Conservation (phyloP, 352 stramenopile species). For the Lagenidium giganteum region DNA sequence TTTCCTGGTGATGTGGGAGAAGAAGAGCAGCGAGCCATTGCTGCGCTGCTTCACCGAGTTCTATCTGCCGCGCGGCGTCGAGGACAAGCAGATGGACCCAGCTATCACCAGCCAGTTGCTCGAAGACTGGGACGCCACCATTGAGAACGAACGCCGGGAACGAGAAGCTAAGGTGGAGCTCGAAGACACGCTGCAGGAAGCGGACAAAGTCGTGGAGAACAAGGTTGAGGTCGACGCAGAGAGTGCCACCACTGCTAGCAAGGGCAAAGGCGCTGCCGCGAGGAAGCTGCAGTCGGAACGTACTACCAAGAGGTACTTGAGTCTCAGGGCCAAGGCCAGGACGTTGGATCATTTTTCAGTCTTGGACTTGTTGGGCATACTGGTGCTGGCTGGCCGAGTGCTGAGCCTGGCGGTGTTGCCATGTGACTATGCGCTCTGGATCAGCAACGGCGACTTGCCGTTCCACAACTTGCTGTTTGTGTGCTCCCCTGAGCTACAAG, state of each 20-base stretch:
- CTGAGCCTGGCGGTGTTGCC: conserved; percentile 60
- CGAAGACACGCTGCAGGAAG: conserved; percentile 10
- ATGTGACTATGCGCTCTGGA: conserved; percentile 59
- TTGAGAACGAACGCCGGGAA: too few relatives aligned
- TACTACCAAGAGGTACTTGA: too few relatives aligned
- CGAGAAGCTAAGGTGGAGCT: conserved; percentile 23
- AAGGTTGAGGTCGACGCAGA: not conserved
- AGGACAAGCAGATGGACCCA: conserved; percentile 42
- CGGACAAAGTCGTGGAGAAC: not conserved
- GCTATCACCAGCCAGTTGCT: conserved; percentile 52
- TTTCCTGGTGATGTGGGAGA: conserved; percentile 57
- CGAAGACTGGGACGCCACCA: conserved; percentile 69
- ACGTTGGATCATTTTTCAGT: conserved; percentile 44
- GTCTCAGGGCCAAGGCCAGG: conserved; percentile 1
- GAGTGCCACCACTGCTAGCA: too few relatives aligned
- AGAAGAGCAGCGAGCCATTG: conserved; percentile 48
- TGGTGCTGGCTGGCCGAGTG: conserved; percentile 54
- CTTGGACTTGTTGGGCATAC: conserved; percentile 49
- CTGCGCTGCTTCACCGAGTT: conserved; percentile 76
- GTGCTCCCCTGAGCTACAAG: conserved; percentile 39
- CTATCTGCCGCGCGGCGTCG: conserved; percentile 22
- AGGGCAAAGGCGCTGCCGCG: not conserved
- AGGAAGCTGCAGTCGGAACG: not conserved
- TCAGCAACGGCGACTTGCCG: conserved; percentile 49
- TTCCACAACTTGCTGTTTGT: conserved; percentile 57